These are phyloP conservation scores for Ophiocordyceps australis DNA, from an alignment of 2,329 filamentous ascomycete genomes.

Conservation along the genomic window DNA sequence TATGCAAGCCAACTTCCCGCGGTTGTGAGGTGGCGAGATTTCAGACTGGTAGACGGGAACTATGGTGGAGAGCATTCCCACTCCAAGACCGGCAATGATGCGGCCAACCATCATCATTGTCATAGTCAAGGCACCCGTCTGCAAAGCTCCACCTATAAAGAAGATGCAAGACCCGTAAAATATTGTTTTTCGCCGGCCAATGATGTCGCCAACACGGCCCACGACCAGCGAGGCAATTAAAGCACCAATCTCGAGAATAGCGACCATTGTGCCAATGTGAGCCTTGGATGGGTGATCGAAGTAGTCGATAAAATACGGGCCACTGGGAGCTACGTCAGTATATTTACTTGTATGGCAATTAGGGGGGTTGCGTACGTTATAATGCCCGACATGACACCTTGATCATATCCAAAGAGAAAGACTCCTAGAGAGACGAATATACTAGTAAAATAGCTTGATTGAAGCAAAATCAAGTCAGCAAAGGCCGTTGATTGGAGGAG, in stretches of 20 bases:
- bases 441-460: conserved; percentile 81
- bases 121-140: conserved; percentile 69
- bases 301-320: conserved; percentile 75
- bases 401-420: conserved; percentile 79
- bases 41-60: conserved; percentile 90
- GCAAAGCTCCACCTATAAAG: conserved; percentile 64
- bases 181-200: conserved; percentile 79
- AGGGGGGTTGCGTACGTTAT: conserved; percentile 31
- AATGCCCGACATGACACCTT: conserved; percentile 71
- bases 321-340: conserved; percentile 29
- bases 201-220: conserved; percentile 76
- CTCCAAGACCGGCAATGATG: conserved; percentile 68
- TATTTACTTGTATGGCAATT: too few species aligned
- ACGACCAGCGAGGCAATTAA: conserved; percentile 78
- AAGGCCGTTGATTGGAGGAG: too few species aligned
- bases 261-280: conserved; percentile 91
- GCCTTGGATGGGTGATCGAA: conserved; percentile 78
- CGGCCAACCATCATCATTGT: conserved; percentile 76
- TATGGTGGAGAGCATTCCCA: conserved; percentile 79
- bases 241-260: conserved; percentile 86
- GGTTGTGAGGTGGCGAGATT: conserved; percentile 89
- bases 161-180: conserved; percentile 88
- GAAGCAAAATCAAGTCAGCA: too few species aligned
- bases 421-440: conserved; percentile 77
- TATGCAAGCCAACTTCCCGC: conserved; percentile 90